Conservation (phyloP, 495 filamentous ascomycete genomes). For the Penicillium waksmanii region DNA sequence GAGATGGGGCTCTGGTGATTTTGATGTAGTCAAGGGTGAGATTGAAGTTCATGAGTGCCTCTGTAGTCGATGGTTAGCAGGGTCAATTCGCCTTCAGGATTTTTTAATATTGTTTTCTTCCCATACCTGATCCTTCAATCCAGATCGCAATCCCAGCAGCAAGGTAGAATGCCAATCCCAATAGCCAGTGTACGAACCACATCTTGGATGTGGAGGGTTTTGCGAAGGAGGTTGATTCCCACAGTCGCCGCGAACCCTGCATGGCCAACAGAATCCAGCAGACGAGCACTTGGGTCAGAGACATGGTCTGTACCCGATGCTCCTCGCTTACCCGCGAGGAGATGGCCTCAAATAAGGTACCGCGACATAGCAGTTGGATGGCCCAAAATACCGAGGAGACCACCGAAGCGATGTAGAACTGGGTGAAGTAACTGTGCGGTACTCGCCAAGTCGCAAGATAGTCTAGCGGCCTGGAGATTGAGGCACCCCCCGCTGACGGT, state of each 20-base stretch:
- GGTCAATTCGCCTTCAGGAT: not conserved
- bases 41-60: constrained; percentile 30
- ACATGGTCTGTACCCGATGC: constrained; percentile 55
- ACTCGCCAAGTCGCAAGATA: constrained; percentile 59
- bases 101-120: not conserved
- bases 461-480: constrained; percentile 47
- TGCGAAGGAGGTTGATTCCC: constrained; percentile 67
- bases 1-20: constrained; percentile 48
- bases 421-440: constrained; percentile 84
- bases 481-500: constrained; percentile 11
- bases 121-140: constrained; percentile 81
- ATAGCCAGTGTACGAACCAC: constrained; percentile 80
- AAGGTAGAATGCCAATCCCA: constrained; percentile 80
- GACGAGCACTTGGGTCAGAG: constrained; percentile 65
- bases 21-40: constrained; percentile 39
- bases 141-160: constrained; percentile 73
- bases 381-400: constrained; percentile 77
- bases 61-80: constrained; percentile 25
- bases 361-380: constrained; percentile 63
- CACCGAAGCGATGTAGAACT: constrained; percentile 81
- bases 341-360: constrained; percentile 48
- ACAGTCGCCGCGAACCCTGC: constrained; percentile 74
- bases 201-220: constrained; percentile 73
- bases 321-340: constrained; percentile 41
- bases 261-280: constrained; percentile 71